phyloP scores from a whole-genome alignment of 805 yeast genomes.

The Wickerhamomyces rabaulensis region DNA sequence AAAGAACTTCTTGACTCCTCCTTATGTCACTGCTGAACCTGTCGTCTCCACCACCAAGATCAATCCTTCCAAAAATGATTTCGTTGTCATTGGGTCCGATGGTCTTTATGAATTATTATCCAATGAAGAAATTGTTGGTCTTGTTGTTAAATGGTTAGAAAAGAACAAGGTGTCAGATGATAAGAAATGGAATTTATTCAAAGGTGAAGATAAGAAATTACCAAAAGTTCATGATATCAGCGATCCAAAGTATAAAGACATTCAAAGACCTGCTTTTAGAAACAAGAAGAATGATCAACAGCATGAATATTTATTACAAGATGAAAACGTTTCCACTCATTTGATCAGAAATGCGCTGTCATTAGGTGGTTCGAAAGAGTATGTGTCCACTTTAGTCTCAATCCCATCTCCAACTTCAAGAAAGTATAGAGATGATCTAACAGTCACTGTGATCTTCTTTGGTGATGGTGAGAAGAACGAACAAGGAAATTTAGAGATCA shows the following conservation, averaged over 20 bases:
- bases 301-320: slow-evolving; percentile 59
- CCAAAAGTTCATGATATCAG: slow-evolving; percentile 65
- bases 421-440: slow-evolving; percentile 90
- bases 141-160: slow-evolving; percentile 93
- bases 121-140: slow-evolving; percentile 86
- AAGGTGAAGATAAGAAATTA: slow-evolving; percentile 36
- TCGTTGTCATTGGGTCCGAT: slow-evolving; percentile 89
- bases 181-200: slow-evolving; percentile 18
- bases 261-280: slow-evolving; percentile 70
- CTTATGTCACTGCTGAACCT: slow-evolving; percentile 96
- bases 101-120: slow-evolving; percentile 89
- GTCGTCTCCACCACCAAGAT: slow-evolving; percentile 79
- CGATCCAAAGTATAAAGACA: slow-evolving; percentile 46
- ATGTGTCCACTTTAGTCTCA: slow-evolving; percentile 80
- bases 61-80: slow-evolving; percentile 67
- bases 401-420: slow-evolving; percentile 91
- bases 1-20: slow-evolving; percentile 75
- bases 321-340: slow-evolving; percentile 88
- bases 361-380: slow-evolving; percentile 83
- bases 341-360: slow-evolving; percentile 87
- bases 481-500: neutral
- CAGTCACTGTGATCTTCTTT: slow-evolving; percentile 93
- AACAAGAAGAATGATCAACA: slow-evolving; percentile 32
- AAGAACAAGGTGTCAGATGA: slow-evolving; percentile 45
- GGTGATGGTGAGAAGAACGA: slow-evolving; percentile 37